phyloP scores from a whole-genome alignment of 495 filamentous ascomycete species.

The Lichenothelia convexa region DNA sequence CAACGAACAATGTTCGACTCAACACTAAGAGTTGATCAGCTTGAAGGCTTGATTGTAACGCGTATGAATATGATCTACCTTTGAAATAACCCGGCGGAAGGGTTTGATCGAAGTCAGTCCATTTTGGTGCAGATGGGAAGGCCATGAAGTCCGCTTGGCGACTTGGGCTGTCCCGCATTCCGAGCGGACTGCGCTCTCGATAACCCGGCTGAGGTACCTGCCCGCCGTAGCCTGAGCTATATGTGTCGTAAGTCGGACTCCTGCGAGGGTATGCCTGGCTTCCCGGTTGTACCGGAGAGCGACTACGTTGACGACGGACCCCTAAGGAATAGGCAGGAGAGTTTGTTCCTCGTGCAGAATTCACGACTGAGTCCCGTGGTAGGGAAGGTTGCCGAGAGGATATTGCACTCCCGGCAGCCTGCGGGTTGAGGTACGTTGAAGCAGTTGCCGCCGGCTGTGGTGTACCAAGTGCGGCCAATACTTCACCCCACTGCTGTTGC shows the following conservation, averaged over 20 bases:
- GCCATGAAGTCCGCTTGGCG: no score
- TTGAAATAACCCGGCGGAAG: constrained; percentile 65
- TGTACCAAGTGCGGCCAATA: constrained; percentile 7
- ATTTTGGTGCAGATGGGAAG: constrained; percentile 45
- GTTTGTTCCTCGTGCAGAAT: no score
- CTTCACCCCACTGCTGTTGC: constrained; percentile 12
- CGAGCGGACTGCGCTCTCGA: constrained; percentile 67
- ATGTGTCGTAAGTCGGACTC: no score
- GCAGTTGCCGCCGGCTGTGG: constrained; percentile 2
- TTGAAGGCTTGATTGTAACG: neutral
- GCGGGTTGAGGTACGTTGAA: neutral
- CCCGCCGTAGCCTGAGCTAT: constrained; percentile 56
- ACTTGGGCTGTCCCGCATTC: constrained; percentile 18
- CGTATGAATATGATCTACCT: constrained; percentile 27
- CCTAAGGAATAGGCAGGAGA: no score
- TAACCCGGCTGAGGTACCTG: no score
- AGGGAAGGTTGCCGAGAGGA: no score
- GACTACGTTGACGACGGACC: no score
- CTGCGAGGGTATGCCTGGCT: neutral
- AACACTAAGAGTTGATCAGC: constrained; percentile 34
- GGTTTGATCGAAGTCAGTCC: constrained; percentile 58
- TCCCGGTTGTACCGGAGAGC: no score
- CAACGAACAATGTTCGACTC: constrained; percentile 89
- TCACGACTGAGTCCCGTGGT: no score
- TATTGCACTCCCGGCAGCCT: neutral